Base-by-base conservation (phyloP, 2,329 filamentous ascomycete species). In the Aspergillus sp. region DNA sequence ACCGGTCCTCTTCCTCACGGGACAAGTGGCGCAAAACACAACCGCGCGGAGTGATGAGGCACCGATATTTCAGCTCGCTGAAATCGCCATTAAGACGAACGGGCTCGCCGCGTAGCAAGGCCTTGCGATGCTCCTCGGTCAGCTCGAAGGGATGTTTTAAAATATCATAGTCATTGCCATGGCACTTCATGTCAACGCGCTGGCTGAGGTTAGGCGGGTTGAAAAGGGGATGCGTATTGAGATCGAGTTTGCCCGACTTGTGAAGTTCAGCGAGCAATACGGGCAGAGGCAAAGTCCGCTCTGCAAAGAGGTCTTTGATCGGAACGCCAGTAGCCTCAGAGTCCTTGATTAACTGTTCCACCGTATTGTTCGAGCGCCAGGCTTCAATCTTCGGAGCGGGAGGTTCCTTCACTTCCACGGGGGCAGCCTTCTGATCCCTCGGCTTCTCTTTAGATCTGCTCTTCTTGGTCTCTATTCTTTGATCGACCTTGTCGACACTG, bases 31-130 rank as follows among this genome's bases (percentile, higher is more conserved):
- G 75, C 24, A 81, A 67, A 4, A 81, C 73, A 55, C 73, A 76
- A 2, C 80, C 79, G 24, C 74, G 72, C 12, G 80, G 79, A 11
- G 76, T 81, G 55, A 81, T 77, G 26, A 82, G 66, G 55, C 76
- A 77, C 39, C 76, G 73, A 29, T 74, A 69, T 54, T 80, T 77
- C n/a, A 80, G 65, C 46, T 71, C 64, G 32, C 68, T 69, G 31
- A 71, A 71, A 6, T 73, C 71, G 11, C 67, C 62, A 14, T 76
- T 73, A 42, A 80, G 65, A 26, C 74, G 74, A 45, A 81, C 69
- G 4, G 77, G 71, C 59, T 79, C 72, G 22, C 79, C 79, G 29
- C 74, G 74, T 22, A 76, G 71, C 16, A 80, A 61, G 20, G 71
- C 65, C 64, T 75, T 79, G 24, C 75, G 76, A 56, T 81, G 70